Base-by-base conservation (phyloP, 192 early-diverging fungal genomes). In the Haplosporangium gracile region DNA sequence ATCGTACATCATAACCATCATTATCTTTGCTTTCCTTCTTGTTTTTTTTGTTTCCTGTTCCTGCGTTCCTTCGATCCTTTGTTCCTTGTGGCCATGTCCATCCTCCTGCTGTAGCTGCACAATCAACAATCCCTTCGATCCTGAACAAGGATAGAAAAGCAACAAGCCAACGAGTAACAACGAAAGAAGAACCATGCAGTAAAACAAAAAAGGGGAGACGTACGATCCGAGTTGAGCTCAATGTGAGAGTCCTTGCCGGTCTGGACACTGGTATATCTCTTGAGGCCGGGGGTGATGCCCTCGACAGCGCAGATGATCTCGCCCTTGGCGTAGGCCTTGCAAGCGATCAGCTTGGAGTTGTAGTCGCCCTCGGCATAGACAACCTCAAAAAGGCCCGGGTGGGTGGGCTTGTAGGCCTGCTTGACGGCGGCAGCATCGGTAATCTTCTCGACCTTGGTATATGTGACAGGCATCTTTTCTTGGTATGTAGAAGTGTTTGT, bases 211-310 rank as follows among this genome's bases (percentile, higher is more conserved):
- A 32, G 8, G 5, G 42, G 8, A 42, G 29, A 88, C 79, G 71
- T 86, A 86, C 84, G 87, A 55, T 93, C 92, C 42, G 89, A 90
- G 82, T 91, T 93, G 51, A 93, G 81, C 73, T 93, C 92, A 60
- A 93, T 87, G 49, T 93, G 92, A 49, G 88, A 75, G 1, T 86
- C 77, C 72, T 86, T 76, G 38, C 82, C 88, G 20, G 90, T 73
- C 79, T 93, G 92, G n/a, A 93, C 91, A 51, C 85, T 83, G 40
- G 92, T 89, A 70, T 93, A 93, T 51, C 76, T 82, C 82, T 93
- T 93, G 26, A 82, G 80, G 20, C 91, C 91, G n/a, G 83, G 82
- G 11, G 91, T 92, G 26, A 78, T 78, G 18, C 91, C 92, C 29
- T 91, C 89, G 34, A 92, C 77, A 51, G 77, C 53, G 51, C 72